Conservation (phyloP, 257 asterid genomes). For the Petrea volubilis region DNA sequence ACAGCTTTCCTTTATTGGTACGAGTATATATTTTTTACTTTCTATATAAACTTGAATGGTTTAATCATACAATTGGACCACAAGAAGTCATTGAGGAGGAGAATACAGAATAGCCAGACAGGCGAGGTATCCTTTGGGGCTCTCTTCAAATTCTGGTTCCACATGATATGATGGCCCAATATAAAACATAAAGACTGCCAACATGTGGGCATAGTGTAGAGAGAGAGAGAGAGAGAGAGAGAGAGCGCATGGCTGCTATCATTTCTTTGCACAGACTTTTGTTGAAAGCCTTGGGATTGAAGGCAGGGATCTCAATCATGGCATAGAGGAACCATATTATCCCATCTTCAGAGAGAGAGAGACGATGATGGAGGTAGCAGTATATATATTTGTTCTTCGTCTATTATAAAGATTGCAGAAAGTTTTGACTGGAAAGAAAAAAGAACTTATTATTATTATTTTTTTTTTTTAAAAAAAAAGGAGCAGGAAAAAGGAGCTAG, state of each 20-base stretch:
- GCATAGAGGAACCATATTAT: constrained; percentile 29
- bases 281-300: constrained; percentile 77
- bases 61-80: constrained; percentile 37
- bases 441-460: not conserved
- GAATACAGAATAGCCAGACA: constrained; percentile 33
- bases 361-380: not conserved
- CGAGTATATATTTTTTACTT: not conserved
- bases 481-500: not conserved
- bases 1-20: not conserved
- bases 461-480: not conserved
- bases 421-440: constrained; percentile 34
- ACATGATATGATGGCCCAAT: constrained; percentile 38
- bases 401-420: constrained; percentile 34
- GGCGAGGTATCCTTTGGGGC: constrained; percentile 22
- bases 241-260: constrained; percentile 50
- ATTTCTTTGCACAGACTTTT: constrained; percentile 60
- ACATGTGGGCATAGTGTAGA: constrained; percentile 42
- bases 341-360: constrained; percentile 33
- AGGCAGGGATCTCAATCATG: constrained; percentile 57
- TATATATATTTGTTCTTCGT: constrained; percentile 13
- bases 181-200: constrained; percentile 46
- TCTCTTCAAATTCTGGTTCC: constrained; percentile 17
- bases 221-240: constrained; percentile 36
- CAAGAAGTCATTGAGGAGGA: constrained; percentile 34
- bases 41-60: constrained; percentile 2